These are phyloP conservation scores for Elaeis oleifera DNA, from an alignment of 202 grass and related monocot species.

Conservation along the genomic window DNA sequence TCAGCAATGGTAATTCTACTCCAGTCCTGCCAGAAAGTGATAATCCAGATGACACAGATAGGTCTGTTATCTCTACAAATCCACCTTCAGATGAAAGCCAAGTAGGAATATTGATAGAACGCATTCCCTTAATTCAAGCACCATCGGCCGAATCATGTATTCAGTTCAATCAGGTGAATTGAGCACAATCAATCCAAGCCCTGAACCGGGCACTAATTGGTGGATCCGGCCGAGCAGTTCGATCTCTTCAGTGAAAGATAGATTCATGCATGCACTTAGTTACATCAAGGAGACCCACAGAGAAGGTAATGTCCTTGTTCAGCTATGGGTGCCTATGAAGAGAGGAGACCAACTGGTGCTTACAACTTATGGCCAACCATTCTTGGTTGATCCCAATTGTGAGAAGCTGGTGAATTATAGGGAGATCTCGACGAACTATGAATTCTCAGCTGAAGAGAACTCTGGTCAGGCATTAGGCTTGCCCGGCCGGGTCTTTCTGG, in stretches of 20 bases:
- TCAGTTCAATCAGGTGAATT: not conserved
- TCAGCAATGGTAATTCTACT: not conserved
- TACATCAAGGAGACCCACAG: conserved; percentile 54
- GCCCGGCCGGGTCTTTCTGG: conserved; percentile 79
- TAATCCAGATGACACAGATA: not conserved
- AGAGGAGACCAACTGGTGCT: conserved; percentile 41
- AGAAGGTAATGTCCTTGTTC: conserved; percentile 59
- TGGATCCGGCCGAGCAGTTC: conserved; percentile 26
- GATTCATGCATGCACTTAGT: conserved; percentile 42
- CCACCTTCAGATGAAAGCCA: conserved; percentile 1
- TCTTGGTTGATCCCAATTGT: conserved; percentile 44
- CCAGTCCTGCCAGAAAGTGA: not conserved
- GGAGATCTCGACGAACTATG: conserved; percentile 53
- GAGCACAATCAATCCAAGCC: not conserved
- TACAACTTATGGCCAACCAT: conserved; percentile 65
- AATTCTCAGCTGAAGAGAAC: conserved; percentile 60
- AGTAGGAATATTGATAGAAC: not conserved
- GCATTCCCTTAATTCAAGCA: not conserved
- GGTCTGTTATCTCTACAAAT: conserved; percentile 11
- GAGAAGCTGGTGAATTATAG: conserved; percentile 68
- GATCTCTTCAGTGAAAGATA: conserved; percentile 38
- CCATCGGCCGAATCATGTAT: not conserved
- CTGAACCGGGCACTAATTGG: conserved; percentile 5
- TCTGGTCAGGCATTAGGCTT: conserved; percentile 51
- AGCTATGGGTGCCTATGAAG: conserved; percentile 77